Evolutionary conservation across 23 red algal species (phyloP).

Genomic region (Agarophyton chilense): DNA sequence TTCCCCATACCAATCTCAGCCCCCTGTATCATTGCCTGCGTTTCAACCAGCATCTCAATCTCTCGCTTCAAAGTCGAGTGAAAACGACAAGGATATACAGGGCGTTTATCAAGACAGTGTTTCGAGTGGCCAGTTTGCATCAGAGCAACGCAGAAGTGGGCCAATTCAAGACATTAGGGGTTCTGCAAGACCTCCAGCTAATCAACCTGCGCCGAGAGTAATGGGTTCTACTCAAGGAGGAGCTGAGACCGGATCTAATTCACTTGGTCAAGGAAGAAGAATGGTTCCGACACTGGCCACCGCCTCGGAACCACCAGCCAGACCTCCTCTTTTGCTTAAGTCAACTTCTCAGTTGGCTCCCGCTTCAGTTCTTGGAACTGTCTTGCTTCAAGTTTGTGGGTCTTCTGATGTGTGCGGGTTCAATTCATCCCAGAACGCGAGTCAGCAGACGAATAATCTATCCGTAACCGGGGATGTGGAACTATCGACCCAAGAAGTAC

Average conservation of each 20-base stretch:
- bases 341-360: neutral
- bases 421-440: neutral
- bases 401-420: neutral
- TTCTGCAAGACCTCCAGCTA: neutral
- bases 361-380: slow-evolving; percentile 1
- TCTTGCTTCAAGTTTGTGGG: slow-evolving; percentile 5
- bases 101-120: neutral
- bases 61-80: neutral
- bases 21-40: neutral
- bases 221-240: neutral
- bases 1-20: slow-evolving; percentile 13
- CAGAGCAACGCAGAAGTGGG: slow-evolving; percentile 27
- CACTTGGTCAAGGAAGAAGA: slow-evolving; percentile 18
- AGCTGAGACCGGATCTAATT: neutral
- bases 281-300: neutral
- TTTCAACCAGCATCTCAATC: neutral
- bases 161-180: slow-evolving; percentile 13
- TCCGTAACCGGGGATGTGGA: slow-evolving; percentile 24
- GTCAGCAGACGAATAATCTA: neutral
- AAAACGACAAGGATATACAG: neutral
- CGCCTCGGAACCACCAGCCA: neutral
- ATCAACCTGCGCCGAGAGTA: neutral
- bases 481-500: slow-evolving; percentile 68
- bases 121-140: neutral
- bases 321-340: neutral